Evolutionary conservation across 2,329 filamentous ascomycete genomes (phyloP), one percentile per base, ranked within the genome.

Genomic region (Paracoccidioides lutzii): DNA sequence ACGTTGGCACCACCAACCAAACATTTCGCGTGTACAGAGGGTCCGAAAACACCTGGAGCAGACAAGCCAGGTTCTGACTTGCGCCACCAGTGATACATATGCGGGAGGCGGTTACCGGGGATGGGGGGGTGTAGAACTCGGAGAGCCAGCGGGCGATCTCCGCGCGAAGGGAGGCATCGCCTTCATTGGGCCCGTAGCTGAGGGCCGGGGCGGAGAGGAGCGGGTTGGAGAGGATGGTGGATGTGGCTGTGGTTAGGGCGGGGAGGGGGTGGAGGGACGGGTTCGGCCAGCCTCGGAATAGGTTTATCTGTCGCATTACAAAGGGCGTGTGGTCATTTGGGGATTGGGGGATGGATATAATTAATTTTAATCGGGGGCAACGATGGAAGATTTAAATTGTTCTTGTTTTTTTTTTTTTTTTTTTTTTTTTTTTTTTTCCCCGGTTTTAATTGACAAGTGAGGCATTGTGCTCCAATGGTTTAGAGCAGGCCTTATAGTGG

Each of bases 1-100:
- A 95, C 49, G 85, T 85, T 4, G 90, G 90, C 22, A 85, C 82
- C 1, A 90, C 82, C 70, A 90, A 80, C 86, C 88, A 95, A 8
- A 95, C 76, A 61, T 81, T 81, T 48, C 79, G 76, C 0, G 90
- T 95, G 64, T 83, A 85, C 2, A 76, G 70, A 0, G 88, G 86
- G 67, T 95, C 90, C 0, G 88, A 87, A 65, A 86, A 95, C 35
- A 86, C 86, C 68, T 86, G 81, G 52, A 95, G 73, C 3, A 95
- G 73, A 64, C 82, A 86, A 0, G 86, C 88, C 2, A 95, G 69
- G 66, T 84, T 90, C 75, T 95, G 90, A 61, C 83, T 88, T 3
- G 90, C 90, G 14, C 90, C 90, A 46, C 90, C 89, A 0, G 87
- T 88, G 66, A 95, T 84, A 66, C 84, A 87, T n/a, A 50, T 50